These are phyloP conservation scores for Umbelopsis sp. DNA, from an alignment of 192 early-diverging fungal genomes.

Conservation along the genomic window DNA sequence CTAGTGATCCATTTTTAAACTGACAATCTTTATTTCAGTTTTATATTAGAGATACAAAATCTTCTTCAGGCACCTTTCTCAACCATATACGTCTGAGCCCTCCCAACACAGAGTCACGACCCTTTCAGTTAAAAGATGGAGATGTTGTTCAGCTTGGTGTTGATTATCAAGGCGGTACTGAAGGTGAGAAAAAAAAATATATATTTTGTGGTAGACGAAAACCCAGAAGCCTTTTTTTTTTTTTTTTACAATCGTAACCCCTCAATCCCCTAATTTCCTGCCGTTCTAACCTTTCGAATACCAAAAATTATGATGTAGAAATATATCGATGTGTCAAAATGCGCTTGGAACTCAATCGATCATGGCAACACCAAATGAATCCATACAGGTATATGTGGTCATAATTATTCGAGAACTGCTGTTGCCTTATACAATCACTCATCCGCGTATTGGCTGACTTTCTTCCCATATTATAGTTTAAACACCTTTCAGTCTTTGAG, in stretches of 20 bases:
- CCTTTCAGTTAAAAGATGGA: conserved; percentile 82
- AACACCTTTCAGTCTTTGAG: conserved; percentile 50
- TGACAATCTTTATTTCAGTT: conserved; percentile 59
- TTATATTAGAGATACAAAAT: conserved; percentile 92
- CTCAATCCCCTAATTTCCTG: conserved; percentile 2
- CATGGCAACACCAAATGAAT: conserved; percentile 65
- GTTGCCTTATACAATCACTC: neutral
- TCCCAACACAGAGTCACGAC: conserved; percentile 80
- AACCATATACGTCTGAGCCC: conserved; percentile 93
- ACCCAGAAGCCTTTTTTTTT: too few species aligned
- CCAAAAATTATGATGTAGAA: conserved; percentile 53
- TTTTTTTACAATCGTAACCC: neutral
- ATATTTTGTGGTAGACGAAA: too few species aligned
- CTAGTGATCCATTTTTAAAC: conserved; percentile 20
- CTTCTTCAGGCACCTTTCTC: conserved; percentile 96
- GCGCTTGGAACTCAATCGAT: conserved; percentile 73
- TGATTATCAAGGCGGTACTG: conserved; percentile 91
- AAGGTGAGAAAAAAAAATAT: conserved; percentile 49
- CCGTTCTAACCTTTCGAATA: neutral
- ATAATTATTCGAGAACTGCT: too few species aligned
- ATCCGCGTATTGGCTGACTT: neutral
- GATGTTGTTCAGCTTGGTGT: conserved; percentile 96
- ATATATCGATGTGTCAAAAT: conserved; percentile 95
- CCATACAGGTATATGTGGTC: conserved; percentile 56
- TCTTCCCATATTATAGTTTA: conserved; percentile 26